A percentile compares a stretch with the other conserved stretches of the same genome.
These are phyloP conservation scores for Mycena haematopus DNA, from an alignment of 768 basidiomycete genomes.

Conservation along the genomic window DNA sequence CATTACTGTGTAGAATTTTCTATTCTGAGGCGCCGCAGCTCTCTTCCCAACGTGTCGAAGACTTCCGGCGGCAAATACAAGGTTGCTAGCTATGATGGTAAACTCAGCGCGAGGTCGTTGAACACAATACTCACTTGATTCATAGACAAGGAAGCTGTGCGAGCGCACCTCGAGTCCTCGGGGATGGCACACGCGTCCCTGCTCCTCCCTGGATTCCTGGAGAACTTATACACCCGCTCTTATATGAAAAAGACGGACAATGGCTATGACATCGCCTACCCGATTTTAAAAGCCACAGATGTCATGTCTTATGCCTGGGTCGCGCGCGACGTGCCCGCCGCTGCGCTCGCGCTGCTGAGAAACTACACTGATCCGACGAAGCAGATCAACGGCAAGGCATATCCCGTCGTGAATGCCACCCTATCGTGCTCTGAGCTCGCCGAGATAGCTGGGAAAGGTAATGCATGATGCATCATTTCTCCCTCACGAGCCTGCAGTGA, in stretches of 20 bases:
- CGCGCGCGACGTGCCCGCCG: slow-evolving; percentile 15
- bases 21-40: slow-evolving; percentile 1
- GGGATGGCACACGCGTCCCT: slow-evolving; percentile 13
- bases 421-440: slow-evolving; percentile 10
- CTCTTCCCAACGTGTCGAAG: slow-evolving; percentile 7
- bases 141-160: slow-evolving; percentile 8
- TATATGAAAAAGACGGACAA: slow-evolving; percentile 5
- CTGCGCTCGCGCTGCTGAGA: slow-evolving; percentile 14
- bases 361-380: slow-evolving; percentile 15
- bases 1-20: background rate
- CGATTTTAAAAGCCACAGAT: background rate
- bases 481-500: background rate
- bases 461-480: background rate
- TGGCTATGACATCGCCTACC: background rate
- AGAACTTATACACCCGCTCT: background rate
- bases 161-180: slow-evolving; percentile 6
- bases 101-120: background rate
- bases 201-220: slow-evolving; percentile 15
- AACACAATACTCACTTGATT: background rate
- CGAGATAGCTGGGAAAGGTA: slow-evolving; percentile 8
- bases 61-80: slow-evolving; percentile 17
- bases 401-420: slow-evolving; percentile 8
- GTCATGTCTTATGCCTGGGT: slow-evolving; percentile 3
- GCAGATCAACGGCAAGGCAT: slow-evolving; percentile 3
- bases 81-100: slow-evolving; percentile 2